Evolutionary conservation across 75 land plant genomes (phyloP).

Genomic region (Azolla pinnata): DNA sequence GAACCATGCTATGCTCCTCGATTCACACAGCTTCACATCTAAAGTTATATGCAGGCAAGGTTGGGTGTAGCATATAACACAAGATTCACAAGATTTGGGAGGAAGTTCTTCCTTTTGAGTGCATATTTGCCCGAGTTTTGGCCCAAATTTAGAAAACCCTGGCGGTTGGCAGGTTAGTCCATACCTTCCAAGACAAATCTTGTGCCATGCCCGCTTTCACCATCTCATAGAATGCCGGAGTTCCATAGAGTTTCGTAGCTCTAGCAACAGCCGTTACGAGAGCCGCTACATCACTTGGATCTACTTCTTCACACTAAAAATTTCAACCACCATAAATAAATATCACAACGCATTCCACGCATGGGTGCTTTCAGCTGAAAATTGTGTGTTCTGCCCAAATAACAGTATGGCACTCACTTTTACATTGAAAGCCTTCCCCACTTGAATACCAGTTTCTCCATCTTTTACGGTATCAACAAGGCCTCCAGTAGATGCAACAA

Average conservation of each 20-base stretch:
- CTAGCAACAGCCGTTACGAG: constrained; percentile 43
- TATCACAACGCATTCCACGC: not conserved
- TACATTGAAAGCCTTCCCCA: constrained; percentile 58
- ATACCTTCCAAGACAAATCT: constrained; percentile 96
- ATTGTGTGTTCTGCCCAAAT: not conserved
- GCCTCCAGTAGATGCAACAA: constrained; percentile 76
- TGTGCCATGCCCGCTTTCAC: constrained; percentile 77
- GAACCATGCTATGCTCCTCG: not conserved
- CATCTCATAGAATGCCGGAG: constrained; percentile 46
- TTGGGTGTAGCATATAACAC: no score
- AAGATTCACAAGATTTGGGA: no score
- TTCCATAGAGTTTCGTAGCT: constrained; percentile 49
- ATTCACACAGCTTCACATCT: not conserved
- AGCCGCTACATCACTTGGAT: constrained; percentile 57
- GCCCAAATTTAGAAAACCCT: not conserved
- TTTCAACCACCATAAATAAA: constrained; percentile 1
- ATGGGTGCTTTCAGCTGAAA: not conserved
- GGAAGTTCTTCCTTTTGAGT: no score
- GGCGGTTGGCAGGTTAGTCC: no score
- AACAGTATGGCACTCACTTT: constrained; percentile 35
- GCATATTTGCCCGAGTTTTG: not conserved
- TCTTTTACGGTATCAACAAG: constrained; percentile 82
- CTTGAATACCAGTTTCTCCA: constrained; percentile 77
- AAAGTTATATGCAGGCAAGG: not conserved
- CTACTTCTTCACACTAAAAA: constrained; percentile 70